phyloP scores from a whole-genome alignment of 306 rosid species.

The Cucumis cinereus region DNA sequence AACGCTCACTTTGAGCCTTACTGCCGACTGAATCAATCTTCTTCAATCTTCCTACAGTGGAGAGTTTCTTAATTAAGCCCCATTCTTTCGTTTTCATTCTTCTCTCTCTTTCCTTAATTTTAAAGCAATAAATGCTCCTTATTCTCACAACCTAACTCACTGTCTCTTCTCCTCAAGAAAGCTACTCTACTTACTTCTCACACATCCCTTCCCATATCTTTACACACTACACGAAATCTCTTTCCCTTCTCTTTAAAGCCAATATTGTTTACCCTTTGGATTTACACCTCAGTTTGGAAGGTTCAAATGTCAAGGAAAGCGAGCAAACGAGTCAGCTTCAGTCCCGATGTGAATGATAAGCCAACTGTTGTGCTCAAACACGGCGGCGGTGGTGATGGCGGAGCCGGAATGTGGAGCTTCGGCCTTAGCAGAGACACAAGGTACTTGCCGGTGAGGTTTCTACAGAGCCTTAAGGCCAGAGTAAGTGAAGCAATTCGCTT shows the following conservation, averaged over 20 bases:
- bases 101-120: constrained; percentile 11
- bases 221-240: not conserved
- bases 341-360: constrained; percentile 57
- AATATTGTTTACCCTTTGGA: not conserved
- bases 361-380: constrained; percentile 31
- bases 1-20: constrained; percentile 1
- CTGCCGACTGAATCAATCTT: not conserved
- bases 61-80: not conserved
- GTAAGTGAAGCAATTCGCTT: constrained; percentile 38
- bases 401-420: constrained; percentile 32
- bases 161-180: not conserved
- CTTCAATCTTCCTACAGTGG: not conserved
- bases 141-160: not conserved
- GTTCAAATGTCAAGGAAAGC: constrained; percentile 44
- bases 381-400: constrained; percentile 2
- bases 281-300: not conserved
- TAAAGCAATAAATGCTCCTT: constrained; percentile 10
- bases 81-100: constrained; percentile 13
- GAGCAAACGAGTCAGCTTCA: constrained; percentile 48
- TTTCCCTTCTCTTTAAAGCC: not conserved
- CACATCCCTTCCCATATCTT: not conserved
- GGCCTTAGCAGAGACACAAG: constrained; percentile 30
- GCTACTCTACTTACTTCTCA: not conserved
- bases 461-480: constrained; percentile 50
- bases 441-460: constrained; percentile 39